Conservation (phyloP, 1,139 yeast species). For the Suhomyces maxii region DNA sequence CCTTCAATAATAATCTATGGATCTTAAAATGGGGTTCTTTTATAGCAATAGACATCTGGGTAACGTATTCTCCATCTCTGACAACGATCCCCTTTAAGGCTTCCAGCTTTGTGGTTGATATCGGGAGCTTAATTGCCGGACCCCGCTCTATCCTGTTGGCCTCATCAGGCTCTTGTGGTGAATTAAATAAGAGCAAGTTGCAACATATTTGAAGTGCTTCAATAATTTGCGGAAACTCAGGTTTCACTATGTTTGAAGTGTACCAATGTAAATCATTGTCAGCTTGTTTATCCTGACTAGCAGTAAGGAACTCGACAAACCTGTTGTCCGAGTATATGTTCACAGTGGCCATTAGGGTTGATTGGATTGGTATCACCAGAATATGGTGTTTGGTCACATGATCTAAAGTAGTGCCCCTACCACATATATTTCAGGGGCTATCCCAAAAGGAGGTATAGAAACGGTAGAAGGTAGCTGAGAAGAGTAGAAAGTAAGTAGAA, state of each 20-base stretch:
- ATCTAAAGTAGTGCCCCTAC: not conserved
- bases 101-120: conserved; percentile 41
- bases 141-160: conserved; percentile 31
- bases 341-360: not conserved
- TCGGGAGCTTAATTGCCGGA: conserved; percentile 42
- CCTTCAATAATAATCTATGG: conserved; percentile 24
- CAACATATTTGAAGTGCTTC: conserved; percentile 44
- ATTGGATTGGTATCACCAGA: not conserved
- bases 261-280: conserved; percentile 46
- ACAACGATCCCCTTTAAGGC: conserved; percentile 42
- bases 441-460: not conserved
- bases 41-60: conserved; percentile 29
- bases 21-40: conserved; percentile 34
- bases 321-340: conserved; percentile 4
- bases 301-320: conserved; percentile 3
- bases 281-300: conserved; percentile 15
- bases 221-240: conserved; percentile 41
- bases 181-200: conserved; percentile 37
- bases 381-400: not conserved
- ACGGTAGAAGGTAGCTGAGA: not conserved
- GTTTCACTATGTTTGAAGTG: conserved; percentile 28
- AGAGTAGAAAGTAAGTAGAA: too few species aligned
- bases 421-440: not conserved
- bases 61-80: conserved; percentile 43
- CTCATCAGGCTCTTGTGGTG: conserved; percentile 41